Evolutionary conservation across 495 filamentous ascomycete genomes (phyloP).

Genomic region (Astrocystis sublimbata): DNA sequence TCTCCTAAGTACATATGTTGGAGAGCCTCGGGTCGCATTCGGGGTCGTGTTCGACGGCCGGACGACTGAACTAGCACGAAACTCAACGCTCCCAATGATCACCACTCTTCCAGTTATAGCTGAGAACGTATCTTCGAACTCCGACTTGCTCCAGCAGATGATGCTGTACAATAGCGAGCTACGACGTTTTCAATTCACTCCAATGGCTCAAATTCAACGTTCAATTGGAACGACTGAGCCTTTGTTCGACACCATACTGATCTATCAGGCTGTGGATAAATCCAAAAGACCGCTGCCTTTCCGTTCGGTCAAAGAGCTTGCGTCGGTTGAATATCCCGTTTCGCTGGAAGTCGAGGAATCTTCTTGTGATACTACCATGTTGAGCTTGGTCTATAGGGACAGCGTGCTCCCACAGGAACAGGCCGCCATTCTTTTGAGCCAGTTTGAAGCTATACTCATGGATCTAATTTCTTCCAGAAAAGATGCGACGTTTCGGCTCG

Average conservation of each 20-base stretch:
- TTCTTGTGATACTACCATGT: constrained; percentile 42
- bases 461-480: constrained; percentile 45
- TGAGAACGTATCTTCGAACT: constrained; percentile 51
- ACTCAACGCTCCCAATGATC: constrained; percentile 69
- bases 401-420: constrained; percentile 64
- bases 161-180: constrained; percentile 61
- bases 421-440: constrained; percentile 58
- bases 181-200: constrained; percentile 67
- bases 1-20: constrained; percentile 69
- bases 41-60: constrained; percentile 75
- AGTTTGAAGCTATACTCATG: constrained; percentile 58
- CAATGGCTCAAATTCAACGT: constrained; percentile 66
- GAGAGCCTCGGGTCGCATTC: constrained; percentile 66
- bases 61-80: constrained; percentile 52
- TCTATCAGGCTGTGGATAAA: constrained; percentile 56
- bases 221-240: constrained; percentile 60
- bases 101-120: constrained; percentile 68
- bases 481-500: constrained; percentile 25
- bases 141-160: constrained; percentile 55
- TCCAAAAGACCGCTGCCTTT: constrained; percentile 19
- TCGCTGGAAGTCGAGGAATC: constrained; percentile 71
- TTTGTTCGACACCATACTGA: constrained; percentile 78
- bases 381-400: constrained; percentile 63
- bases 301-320: constrained; percentile 39
- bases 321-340: constrained; percentile 58